Evolutionary conservation across 805 yeast genomes (phyloP).

Genomic region (Candida quercuum): DNA sequence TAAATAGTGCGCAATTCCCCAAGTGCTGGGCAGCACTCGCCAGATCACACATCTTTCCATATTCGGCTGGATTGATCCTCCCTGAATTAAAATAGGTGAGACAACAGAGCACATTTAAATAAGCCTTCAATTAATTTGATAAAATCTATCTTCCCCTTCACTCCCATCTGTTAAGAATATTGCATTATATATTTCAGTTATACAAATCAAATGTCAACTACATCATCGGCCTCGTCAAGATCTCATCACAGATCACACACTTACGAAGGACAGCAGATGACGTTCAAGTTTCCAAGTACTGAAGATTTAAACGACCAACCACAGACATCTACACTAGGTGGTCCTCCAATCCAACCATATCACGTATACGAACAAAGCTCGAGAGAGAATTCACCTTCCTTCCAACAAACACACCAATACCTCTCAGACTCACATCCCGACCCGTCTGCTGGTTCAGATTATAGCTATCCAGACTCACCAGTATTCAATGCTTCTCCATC

Average conservation of each 20-base stretch:
- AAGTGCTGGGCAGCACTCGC: too few species aligned
- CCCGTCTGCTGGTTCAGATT: neutral
- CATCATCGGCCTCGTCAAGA: constrained; percentile 8
- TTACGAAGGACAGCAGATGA: constrained; percentile 34
- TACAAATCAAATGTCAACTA: neutral
- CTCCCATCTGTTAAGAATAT: too few species aligned
- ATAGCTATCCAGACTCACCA: neutral
- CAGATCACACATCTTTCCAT: too few species aligned
- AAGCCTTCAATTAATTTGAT: too few species aligned
- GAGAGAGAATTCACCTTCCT: neutral
- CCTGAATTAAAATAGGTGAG: too few species aligned
- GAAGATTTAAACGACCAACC: constrained; percentile 15
- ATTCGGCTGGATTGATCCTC: too few species aligned
- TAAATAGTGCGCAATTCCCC: neutral
- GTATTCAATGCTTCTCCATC: neutral
- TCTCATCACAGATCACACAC: constrained; percentile 30
- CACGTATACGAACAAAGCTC: constrained; percentile 8
- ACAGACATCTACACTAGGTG: constrained; percentile 3
- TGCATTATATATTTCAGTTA: too few species aligned
- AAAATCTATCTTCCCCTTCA: too few species aligned
- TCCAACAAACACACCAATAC: neutral
- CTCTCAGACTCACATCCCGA: neutral
- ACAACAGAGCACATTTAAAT: too few species aligned
- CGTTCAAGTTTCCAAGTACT: constrained; percentile 32
- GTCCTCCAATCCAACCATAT: constrained; percentile 17